phyloP scores from a whole-genome alignment of 192 early-diverging fungal species.

The Backusella liffmaniae region DNA sequence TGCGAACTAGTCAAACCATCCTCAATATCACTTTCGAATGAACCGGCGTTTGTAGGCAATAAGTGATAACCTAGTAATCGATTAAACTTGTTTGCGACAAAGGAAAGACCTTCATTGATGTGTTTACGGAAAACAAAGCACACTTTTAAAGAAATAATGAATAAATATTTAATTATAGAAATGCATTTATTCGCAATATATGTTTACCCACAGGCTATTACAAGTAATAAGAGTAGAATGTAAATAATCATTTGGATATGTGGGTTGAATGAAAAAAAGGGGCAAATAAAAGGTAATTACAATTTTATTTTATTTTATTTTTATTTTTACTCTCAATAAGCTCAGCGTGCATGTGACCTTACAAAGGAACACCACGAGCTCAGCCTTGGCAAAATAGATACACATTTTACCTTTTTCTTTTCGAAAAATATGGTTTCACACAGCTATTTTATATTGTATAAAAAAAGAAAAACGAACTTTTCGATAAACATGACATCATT shows the following conservation, averaged over 20 bases:
- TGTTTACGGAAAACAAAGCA: conserved; percentile 13
- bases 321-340: background rate
- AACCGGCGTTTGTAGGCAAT: conserved; percentile 45
- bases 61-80: conserved; percentile 42
- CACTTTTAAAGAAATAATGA: background rate
- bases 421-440: background rate
- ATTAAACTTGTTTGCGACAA: conserved; percentile 26
- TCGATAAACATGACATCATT: background rate
- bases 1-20: conserved; percentile 53
- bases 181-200: background rate
- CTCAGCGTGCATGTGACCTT: background rate
- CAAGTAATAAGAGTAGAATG: background rate
- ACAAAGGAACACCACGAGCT: background rate
- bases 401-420: background rate
- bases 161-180: background rate
- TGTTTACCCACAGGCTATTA: conserved; percentile 8
- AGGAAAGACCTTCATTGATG: background rate
- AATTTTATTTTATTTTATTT: background rate
- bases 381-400: background rate
- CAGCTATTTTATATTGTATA: background rate
- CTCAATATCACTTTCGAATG: conserved; percentile 56
- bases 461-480: background rate
- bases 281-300: background rate
- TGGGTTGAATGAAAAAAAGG: background rate
- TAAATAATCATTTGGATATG: background rate